phyloP scores from a whole-genome alignment of 2,329 filamentous ascomycete genomes.

The Botrytis squamosa region DNA sequence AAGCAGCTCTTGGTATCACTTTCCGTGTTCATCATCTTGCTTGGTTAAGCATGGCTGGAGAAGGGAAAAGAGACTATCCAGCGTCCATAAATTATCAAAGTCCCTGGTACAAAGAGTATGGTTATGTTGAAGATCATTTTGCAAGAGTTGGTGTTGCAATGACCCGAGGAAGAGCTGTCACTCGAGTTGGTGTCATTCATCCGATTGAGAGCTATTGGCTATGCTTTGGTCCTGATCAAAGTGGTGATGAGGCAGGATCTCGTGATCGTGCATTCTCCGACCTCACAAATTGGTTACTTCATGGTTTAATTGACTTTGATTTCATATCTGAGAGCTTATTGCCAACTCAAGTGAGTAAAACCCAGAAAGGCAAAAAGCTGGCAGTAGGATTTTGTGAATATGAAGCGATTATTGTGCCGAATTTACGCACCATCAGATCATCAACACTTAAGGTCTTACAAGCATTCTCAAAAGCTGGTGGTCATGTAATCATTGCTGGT shows the following conservation, averaged over 20 bases:
- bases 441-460: slow-evolving; percentile 35
- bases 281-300: slow-evolving; percentile 36
- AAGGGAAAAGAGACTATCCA: slow-evolving; percentile 40
- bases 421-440: slow-evolving; percentile 38
- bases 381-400: slow-evolving; percentile 38
- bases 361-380: slow-evolving; percentile 22
- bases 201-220: slow-evolving; percentile 42
- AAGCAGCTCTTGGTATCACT: slow-evolving; percentile 40
- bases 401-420: slow-evolving; percentile 38
- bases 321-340: slow-evolving; percentile 40
- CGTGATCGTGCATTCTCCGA: slow-evolving; percentile 37
- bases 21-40: slow-evolving; percentile 39
- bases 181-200: slow-evolving; percentile 38
- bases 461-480: slow-evolving; percentile 32
- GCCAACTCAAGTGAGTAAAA: slow-evolving; percentile 28
- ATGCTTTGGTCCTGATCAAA: slow-evolving; percentile 37
- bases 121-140: slow-evolving; percentile 39
- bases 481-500: slow-evolving; percentile 35
- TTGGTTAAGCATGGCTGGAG: slow-evolving; percentile 40
- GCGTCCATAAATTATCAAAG: slow-evolving; percentile 40
- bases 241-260: slow-evolving; percentile 31
- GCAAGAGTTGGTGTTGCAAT: slow-evolving; percentile 38
- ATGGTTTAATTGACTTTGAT: slow-evolving; percentile 40
- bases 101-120: slow-evolving; percentile 40
- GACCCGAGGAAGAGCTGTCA: slow-evolving; percentile 37